Base-by-base conservation (phyloP, 176 grass and related monocot genomes). In the Ensete ventricosum region DNA sequence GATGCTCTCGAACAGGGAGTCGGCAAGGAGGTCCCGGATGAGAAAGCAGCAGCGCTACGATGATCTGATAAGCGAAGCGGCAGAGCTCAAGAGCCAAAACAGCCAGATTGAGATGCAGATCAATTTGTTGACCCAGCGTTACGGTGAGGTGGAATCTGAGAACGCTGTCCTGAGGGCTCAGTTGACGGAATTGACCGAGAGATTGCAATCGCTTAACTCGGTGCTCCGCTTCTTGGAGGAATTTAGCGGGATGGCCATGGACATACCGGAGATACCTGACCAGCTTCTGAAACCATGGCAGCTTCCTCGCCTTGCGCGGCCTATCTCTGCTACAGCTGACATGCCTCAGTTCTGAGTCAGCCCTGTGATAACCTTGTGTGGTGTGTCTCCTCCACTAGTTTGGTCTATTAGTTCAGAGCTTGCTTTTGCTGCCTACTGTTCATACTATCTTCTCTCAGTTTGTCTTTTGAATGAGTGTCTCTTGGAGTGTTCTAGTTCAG, bases 1-100 rank as follows among this genome's bases (percentile, higher is more conserved):
- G 54, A 75, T 75, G 73, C 73, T 75, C 73, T 75, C 73, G 2
- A 75, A 75, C 73, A 48, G 73, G 54, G 73, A 43, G 24, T 75
- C 73, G 5, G 73, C 73, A 0, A 60, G 73, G 73, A 59, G 73
- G 19, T 75, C 73, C 13, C 53, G 73, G 26, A 75, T 75, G 73
- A 75, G 13, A 54, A 75, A 75, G 25, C 73, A 75, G 73, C 73
- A 60, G 54, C 53, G 5, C 6, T 34, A 60, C 11, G 73, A 49
- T 3, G 73, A 75, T n/a, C 54, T 75, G 14, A 59, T 60, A 12
- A 75, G 59, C 9, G 3, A 59, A 75, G 21, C 25, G 9, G 73
- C 73, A 1, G 24, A 60, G 11, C 53, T 75, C 26, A 20, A 55
- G 55, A 75, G 8, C 27, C 54, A 75, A 58, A 75, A 75, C 23